phyloP scores from a whole-genome alignment of 441 rosid species.

The Gossypium lobatum region DNA sequence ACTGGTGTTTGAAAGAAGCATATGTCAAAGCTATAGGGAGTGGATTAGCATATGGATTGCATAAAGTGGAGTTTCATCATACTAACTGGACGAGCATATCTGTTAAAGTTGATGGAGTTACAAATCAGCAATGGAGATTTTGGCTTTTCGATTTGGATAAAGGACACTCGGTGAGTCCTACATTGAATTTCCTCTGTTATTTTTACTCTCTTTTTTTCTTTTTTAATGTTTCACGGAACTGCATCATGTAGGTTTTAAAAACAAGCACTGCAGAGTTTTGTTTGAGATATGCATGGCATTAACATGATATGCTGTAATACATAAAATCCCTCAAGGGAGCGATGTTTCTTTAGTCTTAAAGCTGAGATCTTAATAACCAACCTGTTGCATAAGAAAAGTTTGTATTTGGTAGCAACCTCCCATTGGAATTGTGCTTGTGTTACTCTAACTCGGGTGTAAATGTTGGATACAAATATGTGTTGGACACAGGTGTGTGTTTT shows the following conservation, averaged over 20 bases:
- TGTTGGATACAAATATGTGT: too few species aligned
- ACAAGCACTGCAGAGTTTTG: neutral
- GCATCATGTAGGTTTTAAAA: neutral
- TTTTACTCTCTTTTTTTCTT: neutral
- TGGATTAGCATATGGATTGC: slow-evolving; percentile 41
- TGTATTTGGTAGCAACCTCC: neutral
- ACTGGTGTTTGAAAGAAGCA: slow-evolving; percentile 74
- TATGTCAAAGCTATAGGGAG: slow-evolving; percentile 62
- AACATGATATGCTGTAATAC: neutral
- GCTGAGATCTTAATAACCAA: neutral
- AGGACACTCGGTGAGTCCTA: slow-evolving; percentile 38
- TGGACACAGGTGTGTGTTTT: too few species aligned
- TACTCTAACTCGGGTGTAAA: too few species aligned
- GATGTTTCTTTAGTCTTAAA: neutral
- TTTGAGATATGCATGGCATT: neutral
- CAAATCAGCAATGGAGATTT: slow-evolving; percentile 43
- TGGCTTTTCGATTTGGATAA: slow-evolving; percentile 40
- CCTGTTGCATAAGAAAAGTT: neutral
- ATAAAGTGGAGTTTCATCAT: slow-evolving; percentile 56
- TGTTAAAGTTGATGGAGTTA: slow-evolving; percentile 35
- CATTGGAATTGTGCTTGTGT: neutral
- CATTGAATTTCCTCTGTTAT: neutral
- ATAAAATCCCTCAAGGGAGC: neutral
- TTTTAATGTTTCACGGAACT: neutral
- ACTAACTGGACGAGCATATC: slow-evolving; percentile 42